Conservation (phyloP, 768 basidiomycete species). For the Mycena leptocephala region DNA sequence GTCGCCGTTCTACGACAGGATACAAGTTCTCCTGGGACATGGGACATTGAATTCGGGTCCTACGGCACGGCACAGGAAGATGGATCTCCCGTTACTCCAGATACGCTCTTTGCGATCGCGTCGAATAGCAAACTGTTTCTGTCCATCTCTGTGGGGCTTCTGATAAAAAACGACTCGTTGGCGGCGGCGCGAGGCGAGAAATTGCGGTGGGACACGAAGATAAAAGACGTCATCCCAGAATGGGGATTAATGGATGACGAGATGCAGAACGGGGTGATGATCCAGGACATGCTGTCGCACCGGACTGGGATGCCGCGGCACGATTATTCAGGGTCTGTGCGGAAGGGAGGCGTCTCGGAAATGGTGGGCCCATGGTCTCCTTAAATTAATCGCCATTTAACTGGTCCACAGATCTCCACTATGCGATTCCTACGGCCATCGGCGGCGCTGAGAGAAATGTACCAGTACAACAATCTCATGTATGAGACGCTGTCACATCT, state of each 20-base stretch:
- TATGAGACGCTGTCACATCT: constrained; percentile 61
- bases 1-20: constrained; percentile 58
- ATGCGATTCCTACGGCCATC: constrained; percentile 58
- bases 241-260: constrained; percentile 59
- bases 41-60: constrained; percentile 57
- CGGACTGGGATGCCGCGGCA: constrained; percentile 64
- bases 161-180: constrained; percentile 56
- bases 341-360: constrained; percentile 51
- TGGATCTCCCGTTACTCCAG: constrained; percentile 56
- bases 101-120: constrained; percentile 62
- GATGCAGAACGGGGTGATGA: constrained; percentile 49
- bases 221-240: constrained; percentile 54
- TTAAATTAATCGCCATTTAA: not conserved
- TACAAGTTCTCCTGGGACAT: constrained; percentile 40
- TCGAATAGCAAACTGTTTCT: constrained; percentile 63
- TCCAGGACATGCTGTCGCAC: constrained; percentile 62
- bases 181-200: constrained; percentile 45
- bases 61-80: constrained; percentile 55
- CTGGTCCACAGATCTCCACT: constrained; percentile 53
- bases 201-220: constrained; percentile 57
- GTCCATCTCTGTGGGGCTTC: constrained; percentile 55
- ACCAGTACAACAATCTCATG: constrained; percentile 66
- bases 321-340: constrained; percentile 52
- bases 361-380: constrained; percentile 46
- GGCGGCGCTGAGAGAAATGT: constrained; percentile 57